Evolutionary conservation across 352 stramenopile species (phyloP), one percentile per base, ranked within the genome.

Genomic region (Globisporangium okanoganense): DNA sequence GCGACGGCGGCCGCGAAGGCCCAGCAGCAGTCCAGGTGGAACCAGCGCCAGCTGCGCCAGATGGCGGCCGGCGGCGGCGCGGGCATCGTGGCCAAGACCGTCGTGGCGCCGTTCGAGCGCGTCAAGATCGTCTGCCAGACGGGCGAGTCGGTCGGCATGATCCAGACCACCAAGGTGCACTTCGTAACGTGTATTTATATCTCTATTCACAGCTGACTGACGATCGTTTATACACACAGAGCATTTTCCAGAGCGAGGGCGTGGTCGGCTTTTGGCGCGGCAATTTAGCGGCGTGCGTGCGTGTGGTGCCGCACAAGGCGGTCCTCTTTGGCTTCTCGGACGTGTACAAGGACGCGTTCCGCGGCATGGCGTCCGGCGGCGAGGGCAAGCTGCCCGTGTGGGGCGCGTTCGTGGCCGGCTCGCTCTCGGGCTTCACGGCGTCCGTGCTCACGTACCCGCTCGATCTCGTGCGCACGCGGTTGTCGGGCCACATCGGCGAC

Each of bases 61-160:
- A 90, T 92, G 82, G 69, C 67, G 27, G 82, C 82, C 2, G 84
- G 84, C 25, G 84, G 84, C 40, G 73, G 85, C 58, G 84, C 84
- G 20, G 84, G 84, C 27, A 84, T 90, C 64, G 76, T 90, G 51
- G 77, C 84, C 61, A 91, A 92, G 78, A 89, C 82, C n/a, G 79
- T 87, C 24, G 82, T 92, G 13, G 82, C 84, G 40, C 84, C 84
- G 8, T 90, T 91, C 57, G 84, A 94, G 59, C 81, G 84, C 58
- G 82, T 94, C 54, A 94, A 94, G 71, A 94, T 94, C 71, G 79
- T 94, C 49, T 92, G 79, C 56, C 84, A 94, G 36, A 90, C 79
- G 20, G 79, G 79, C 56, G 82, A 88, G 55, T 87, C 78, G 20
- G 71, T 81, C 55, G 82, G 82, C n/a, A 92, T 92, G 80, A n/a